phyloP scores from a whole-genome alignment of 306 rosid species.

The Ceratonia siliqua region DNA sequence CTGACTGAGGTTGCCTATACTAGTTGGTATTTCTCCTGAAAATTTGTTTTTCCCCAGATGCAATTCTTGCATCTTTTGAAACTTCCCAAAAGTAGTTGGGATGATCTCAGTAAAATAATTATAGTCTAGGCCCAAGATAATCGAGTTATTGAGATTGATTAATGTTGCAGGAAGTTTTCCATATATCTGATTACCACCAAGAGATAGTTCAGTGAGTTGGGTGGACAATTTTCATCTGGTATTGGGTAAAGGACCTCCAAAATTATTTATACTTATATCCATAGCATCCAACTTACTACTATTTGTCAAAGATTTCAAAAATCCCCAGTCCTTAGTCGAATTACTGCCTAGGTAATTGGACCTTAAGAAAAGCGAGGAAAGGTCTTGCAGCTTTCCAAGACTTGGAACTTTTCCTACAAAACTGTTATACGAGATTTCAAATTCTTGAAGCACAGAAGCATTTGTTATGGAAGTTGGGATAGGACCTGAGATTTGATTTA shows the following conservation, averaged over 20 bases:
- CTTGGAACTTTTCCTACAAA: slow-evolving; percentile 35
- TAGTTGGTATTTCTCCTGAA: slow-evolving; percentile 27
- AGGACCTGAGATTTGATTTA: slow-evolving; percentile 30
- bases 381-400: slow-evolving; percentile 24
- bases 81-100: slow-evolving; percentile 36
- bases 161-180: slow-evolving; percentile 34
- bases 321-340: slow-evolving; percentile 36
- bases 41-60: slow-evolving; percentile 1
- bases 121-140: neutral
- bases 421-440: neutral
- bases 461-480: slow-evolving; percentile 43
- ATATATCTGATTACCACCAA: slow-evolving; percentile 1
- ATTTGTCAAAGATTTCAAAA: slow-evolving; percentile 34
- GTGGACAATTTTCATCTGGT: slow-evolving; percentile 40
- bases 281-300: slow-evolving; percentile 23
- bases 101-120: slow-evolving; percentile 26
- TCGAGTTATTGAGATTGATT: slow-evolving; percentile 29
- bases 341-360: slow-evolving; percentile 28
- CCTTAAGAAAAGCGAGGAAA: fast-evolving
- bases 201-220: neutral
- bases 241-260: slow-evolving; percentile 44
- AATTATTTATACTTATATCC: slow-evolving; percentile 11
- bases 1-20: slow-evolving; percentile 38
- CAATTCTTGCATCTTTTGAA: slow-evolving; percentile 9
- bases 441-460: slow-evolving; percentile 8